A percentile compares a stretch with the other conserved stretches of the same genome.
Conservation (phyloP, 1,284 basidiomycete species). For the Sporisorium reilianum region DNA sequence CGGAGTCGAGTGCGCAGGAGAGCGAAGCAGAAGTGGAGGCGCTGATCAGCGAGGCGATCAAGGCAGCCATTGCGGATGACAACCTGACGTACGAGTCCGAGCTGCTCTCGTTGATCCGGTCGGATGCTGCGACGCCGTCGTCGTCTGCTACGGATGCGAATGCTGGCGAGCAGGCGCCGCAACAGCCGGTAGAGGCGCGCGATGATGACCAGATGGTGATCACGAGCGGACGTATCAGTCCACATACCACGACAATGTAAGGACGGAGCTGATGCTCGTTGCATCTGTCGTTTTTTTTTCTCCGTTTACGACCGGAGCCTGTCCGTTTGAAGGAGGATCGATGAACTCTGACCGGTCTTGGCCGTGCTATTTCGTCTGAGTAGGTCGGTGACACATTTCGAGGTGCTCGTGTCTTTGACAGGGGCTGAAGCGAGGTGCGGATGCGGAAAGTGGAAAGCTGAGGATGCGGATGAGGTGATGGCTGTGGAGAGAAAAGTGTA, state of each 20-base stretch:
- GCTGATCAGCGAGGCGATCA: conserved; percentile 24
- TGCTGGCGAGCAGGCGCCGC: background rate
- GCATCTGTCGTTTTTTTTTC: background rate
- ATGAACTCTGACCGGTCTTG: background rate
- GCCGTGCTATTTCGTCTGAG: background rate
- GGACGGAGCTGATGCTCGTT: background rate
- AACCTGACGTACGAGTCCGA: conserved; percentile 51
- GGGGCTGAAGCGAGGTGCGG: too few species aligned
- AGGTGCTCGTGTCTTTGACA: too few species aligned
- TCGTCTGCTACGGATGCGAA: conserved; percentile 3
- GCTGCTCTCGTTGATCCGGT: conserved; percentile 43
- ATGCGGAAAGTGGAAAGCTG: too few species aligned
- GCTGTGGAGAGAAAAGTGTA: too few species aligned
- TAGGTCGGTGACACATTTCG: background rate
- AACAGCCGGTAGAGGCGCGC: background rate
- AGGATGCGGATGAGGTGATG: too few species aligned
- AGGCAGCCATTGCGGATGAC: conserved; percentile 39
- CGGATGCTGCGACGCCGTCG: conserved; percentile 37
- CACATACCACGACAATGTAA: background rate
- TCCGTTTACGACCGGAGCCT: background rate
- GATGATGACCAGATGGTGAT: background rate
- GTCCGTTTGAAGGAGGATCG: background rate
- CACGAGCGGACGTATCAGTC: background rate
- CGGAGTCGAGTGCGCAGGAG: conserved; percentile 1
- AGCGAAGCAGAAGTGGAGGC: background rate